A percentile compares a stretch with the other conserved stretches of the same genome.
phyloP scores from a whole-genome alignment of 2,329 filamentous ascomycete species.

The Ophiostoma ulmi region DNA sequence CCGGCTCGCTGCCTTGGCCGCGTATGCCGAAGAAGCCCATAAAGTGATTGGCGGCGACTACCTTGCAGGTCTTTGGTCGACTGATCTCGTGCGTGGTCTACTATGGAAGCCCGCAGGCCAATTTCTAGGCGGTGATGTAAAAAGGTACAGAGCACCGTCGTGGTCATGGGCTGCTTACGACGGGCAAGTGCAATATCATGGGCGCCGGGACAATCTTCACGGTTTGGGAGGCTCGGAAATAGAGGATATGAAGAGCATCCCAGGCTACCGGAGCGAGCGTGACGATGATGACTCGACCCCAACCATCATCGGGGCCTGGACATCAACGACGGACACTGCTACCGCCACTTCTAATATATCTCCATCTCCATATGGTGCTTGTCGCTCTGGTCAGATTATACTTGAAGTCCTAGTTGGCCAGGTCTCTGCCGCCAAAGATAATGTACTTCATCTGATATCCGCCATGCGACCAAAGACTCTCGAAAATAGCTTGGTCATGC shows the following conservation, averaged over 20 bases:
- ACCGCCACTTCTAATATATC: not conserved
- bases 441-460: not conserved
- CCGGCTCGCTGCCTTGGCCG: not conserved
- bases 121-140: not conserved
- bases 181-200: not conserved
- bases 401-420: not conserved
- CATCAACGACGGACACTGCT: not conserved
- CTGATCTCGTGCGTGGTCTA: not conserved
- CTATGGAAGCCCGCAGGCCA: not conserved
- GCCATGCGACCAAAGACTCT: not conserved
- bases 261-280: not conserved
- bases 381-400: not conserved
- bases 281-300: not conserved
- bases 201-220: not conserved
- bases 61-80: not conserved
- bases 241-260: not conserved
- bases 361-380: not conserved
- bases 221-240: not conserved
- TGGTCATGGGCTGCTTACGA: conserved; percentile 12
- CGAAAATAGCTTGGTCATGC: not conserved
- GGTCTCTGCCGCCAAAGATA: not conserved
- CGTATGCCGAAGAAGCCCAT: conserved; percentile 8
- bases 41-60: conserved; percentile 1
- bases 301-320: not conserved
- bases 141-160: not conserved